Evolutionary conservation across 768 basidiomycete species (phyloP).

Genomic region (Auriscalpium vulgare): DNA sequence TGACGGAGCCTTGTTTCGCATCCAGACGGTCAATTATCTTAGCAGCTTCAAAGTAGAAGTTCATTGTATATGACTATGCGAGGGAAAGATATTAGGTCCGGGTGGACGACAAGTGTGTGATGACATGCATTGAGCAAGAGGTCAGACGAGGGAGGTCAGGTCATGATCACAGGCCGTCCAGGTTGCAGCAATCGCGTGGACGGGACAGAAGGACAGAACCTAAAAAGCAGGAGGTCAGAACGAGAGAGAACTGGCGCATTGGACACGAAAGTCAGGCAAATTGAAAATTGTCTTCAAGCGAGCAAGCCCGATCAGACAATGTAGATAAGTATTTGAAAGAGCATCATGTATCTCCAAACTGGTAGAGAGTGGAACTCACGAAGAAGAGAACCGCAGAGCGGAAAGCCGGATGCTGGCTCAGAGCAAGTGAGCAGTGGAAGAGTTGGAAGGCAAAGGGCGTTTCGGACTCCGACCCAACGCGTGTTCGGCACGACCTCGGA

Average conservation of each 20-base stretch:
- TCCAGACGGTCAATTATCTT: conserved; percentile 79
- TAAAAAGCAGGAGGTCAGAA: not conserved
- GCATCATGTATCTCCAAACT: conserved; percentile 41
- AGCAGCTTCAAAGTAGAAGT: conserved; percentile 92
- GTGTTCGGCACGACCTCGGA: not conserved
- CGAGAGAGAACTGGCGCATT: conserved; percentile 14
- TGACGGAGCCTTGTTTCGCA: conserved; percentile 86
- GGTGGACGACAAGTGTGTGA: not conserved
- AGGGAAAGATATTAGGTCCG: conserved; percentile 4
- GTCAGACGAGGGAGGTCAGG: not conserved
- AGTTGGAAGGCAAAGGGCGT: not conserved
- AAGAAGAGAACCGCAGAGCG: not conserved
- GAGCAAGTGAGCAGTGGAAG: not conserved
- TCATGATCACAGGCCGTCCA: too few relatives aligned
- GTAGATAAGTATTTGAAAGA: conserved; percentile 66
- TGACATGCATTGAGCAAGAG: conserved; percentile 3
- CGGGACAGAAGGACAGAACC: not conserved
- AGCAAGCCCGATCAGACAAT: conserved; percentile 68
- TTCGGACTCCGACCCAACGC: not conserved
- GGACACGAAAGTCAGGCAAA: conserved; percentile 11
- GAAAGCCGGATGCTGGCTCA: conserved; percentile 5
- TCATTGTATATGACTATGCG: conserved; percentile 45
- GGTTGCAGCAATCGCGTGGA: too few relatives aligned
- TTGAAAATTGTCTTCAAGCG: conserved; percentile 38
- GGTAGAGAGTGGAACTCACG: not conserved